A percentile compares a stretch with the other conserved stretches of the same genome.
phyloP scores from a whole-genome alignment of 108 stramenopile genomes.

The Cyclotella baltica region DNA sequence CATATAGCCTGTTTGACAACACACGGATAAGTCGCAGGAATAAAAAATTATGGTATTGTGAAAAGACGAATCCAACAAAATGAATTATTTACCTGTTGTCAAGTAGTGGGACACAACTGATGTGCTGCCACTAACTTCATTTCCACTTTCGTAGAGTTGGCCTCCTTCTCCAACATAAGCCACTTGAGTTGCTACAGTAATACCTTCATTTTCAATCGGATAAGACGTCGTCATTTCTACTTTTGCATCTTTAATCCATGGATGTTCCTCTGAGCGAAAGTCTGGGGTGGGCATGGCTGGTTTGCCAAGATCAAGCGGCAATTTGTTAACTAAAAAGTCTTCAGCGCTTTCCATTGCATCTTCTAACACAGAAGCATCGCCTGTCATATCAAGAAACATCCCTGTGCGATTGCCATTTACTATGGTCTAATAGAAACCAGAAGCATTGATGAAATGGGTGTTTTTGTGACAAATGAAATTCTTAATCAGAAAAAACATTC shows the following conservation, averaged over 20 bases:
- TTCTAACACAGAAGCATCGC: slow-evolving; percentile 67
- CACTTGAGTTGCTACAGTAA: slow-evolving; percentile 86
- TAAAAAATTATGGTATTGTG: background rate
- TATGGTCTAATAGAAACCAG: slow-evolving; percentile 43
- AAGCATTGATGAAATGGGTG: background rate
- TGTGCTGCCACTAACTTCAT: slow-evolving; percentile 68
- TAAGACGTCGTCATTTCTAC: slow-evolving; percentile 48
- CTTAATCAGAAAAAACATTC: background rate
- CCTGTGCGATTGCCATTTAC: slow-evolving; percentile 64
- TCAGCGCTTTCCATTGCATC: slow-evolving; percentile 51
- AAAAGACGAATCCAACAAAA: background rate
- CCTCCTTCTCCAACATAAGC: slow-evolving; percentile 90
- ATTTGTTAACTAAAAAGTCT: slow-evolving; percentile 57
- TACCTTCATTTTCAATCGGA: slow-evolving; percentile 67
- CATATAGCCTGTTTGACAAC: slow-evolving; percentile 60
- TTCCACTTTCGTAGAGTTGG: slow-evolving; percentile 70
- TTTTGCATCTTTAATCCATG: slow-evolving; percentile 68
- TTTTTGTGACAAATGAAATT: background rate
- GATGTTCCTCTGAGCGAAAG: slow-evolving; percentile 64
- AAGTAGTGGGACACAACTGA: slow-evolving; percentile 79
- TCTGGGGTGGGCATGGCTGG: slow-evolving; percentile 57
- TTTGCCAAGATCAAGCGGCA: slow-evolving; percentile 49
- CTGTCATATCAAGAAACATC: slow-evolving; percentile 88
- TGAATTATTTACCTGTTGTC: slow-evolving; percentile 44
- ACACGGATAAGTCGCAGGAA: background rate